Percentiles rank a stretch among this genome's conserved stretches.
Evolutionary conservation across 768 basidiomycete genomes (phyloP).

Genomic region (Porphyrellus cyaneotinctus): DNA sequence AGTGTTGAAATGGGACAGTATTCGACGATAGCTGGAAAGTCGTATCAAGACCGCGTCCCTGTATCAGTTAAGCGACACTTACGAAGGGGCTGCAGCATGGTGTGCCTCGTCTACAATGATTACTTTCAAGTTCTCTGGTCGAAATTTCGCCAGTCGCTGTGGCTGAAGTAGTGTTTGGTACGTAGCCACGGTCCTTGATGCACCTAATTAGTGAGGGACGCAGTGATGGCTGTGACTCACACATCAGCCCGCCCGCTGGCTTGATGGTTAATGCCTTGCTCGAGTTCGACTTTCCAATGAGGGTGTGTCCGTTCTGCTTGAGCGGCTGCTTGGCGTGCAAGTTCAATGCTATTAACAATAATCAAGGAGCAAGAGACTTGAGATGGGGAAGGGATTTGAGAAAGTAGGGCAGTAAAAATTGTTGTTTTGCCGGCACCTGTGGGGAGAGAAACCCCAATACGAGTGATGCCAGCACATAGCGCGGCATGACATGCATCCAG

Average conservation of each 20-base stretch:
- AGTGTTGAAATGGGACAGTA: conserved; percentile 79
- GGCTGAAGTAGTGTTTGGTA: conserved; percentile 77
- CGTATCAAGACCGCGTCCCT: conserved; percentile 1
- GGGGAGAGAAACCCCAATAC: conserved; percentile 81
- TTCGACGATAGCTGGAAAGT: conserved; percentile 61
- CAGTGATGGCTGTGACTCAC: conserved; percentile 38
- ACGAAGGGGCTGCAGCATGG: conserved; percentile 92
- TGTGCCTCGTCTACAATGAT: conserved; percentile 93
- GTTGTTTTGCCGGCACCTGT: conserved; percentile 90
- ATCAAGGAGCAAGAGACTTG: conserved; percentile 63
- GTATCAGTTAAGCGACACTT: conserved; percentile 5
- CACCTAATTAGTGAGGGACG: not conserved
- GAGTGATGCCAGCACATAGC: conserved; percentile 57
- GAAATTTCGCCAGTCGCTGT: conserved; percentile 69
- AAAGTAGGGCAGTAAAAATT: conserved; percentile 81
- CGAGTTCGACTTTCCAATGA: conserved; percentile 81
- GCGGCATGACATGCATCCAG: conserved; percentile 74
- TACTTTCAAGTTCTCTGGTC: conserved; percentile 60
- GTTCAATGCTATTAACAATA: conserved; percentile 85
- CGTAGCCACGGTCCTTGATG: conserved; percentile 74
- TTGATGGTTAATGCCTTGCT: conserved; percentile 73
- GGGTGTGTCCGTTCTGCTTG: conserved; percentile 68
- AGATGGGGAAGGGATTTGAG: conserved; percentile 50
- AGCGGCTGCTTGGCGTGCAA: conserved; percentile 80
- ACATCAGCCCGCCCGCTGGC: conserved; percentile 84